A percentile compares a stretch with the other conserved stretches of the same genome.
These are phyloP conservation scores for Penicillium sp. DNA, from an alignment of 2,329 filamentous ascomycete species.

Conservation along the genomic window DNA sequence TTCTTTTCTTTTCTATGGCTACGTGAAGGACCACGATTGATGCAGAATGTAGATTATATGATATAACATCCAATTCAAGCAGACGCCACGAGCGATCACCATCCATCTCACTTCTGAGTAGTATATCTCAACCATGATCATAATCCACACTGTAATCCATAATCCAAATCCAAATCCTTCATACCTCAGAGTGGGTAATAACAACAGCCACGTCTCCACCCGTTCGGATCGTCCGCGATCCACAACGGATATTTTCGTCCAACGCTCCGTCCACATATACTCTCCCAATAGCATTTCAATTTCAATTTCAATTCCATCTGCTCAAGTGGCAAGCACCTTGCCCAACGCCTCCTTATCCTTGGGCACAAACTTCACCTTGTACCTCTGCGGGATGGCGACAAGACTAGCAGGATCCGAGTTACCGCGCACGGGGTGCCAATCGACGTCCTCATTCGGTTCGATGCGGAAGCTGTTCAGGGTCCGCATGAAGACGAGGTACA, in stretches of 20 bases:
- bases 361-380: conserved; percentile 63
- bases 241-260: not conserved
- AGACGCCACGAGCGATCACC: not conserved
- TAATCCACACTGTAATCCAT: not conserved
- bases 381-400: conserved; percentile 64
- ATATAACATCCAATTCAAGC: not conserved
- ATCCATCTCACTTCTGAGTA: too few relatives aligned
- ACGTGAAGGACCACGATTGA: not conserved
- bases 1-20: not conserved
- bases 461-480: conserved; percentile 66
- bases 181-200: too few relatives aligned
- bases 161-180: too few relatives aligned
- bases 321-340: conserved; percentile 41
- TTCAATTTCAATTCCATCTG: not conserved
- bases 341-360: conserved; percentile 53
- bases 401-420: conserved; percentile 66
- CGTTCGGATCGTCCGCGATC: not conserved
- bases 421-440: conserved; percentile 63
- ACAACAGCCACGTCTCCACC: too few relatives aligned
- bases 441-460: conserved; percentile 57
- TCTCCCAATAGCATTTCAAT: too few relatives aligned
- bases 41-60: conserved; percentile 20
- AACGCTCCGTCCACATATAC: too few relatives aligned
- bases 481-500: conserved; percentile 67
- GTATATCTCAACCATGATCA: not conserved